Conservation (phyloP, 805 yeast genomes). For the Priceomyces fermenticarens region DNA sequence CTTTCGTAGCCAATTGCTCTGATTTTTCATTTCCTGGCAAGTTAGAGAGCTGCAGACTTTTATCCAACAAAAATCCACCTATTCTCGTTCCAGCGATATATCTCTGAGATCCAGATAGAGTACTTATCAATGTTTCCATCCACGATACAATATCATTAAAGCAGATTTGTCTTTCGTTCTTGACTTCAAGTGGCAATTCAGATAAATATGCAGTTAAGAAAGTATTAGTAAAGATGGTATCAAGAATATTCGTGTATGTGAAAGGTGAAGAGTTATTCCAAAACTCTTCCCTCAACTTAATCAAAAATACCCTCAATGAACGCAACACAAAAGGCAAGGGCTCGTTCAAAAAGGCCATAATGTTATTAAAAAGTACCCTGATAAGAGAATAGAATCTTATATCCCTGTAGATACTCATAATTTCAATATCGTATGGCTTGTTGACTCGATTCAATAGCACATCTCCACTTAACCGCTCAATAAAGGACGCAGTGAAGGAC, state of each 20-base stretch:
- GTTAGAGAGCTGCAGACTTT: neutral
- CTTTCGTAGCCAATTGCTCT: slow-evolving; percentile 1
- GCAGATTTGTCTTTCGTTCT: slow-evolving; percentile 15
- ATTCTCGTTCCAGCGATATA: slow-evolving; percentile 53
- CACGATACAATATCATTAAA: slow-evolving; percentile 43
- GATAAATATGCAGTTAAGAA: slow-evolving; percentile 38
- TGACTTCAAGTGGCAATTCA: slow-evolving; percentile 4
- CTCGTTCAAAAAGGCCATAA: slow-evolving; percentile 46
- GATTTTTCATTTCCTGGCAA: too few species aligned
- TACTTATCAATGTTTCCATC: slow-evolving; percentile 45
- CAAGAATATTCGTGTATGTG: slow-evolving; percentile 55
- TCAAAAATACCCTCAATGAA: slow-evolving; percentile 45
- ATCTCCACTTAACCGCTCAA: slow-evolving; percentile 31
- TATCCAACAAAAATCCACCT: slow-evolving; percentile 35
- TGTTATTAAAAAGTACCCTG: slow-evolving; percentile 46
- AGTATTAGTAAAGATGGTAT: slow-evolving; percentile 56
- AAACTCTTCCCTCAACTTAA: slow-evolving; percentile 40
- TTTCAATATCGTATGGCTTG: slow-evolving; percentile 25
- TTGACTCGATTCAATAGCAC: slow-evolving; percentile 29
- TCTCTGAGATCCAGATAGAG: slow-evolving; percentile 47
- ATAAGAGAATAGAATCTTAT: slow-evolving; percentile 35
- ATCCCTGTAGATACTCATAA: slow-evolving; percentile 24
- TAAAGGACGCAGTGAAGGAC: slow-evolving; percentile 27
- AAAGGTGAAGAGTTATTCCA: slow-evolving; percentile 59
- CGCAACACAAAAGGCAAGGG: slow-evolving; percentile 58